Conservation (phyloP, 2,329 filamentous ascomycete species). For the Didymella keratinophila region DNA sequence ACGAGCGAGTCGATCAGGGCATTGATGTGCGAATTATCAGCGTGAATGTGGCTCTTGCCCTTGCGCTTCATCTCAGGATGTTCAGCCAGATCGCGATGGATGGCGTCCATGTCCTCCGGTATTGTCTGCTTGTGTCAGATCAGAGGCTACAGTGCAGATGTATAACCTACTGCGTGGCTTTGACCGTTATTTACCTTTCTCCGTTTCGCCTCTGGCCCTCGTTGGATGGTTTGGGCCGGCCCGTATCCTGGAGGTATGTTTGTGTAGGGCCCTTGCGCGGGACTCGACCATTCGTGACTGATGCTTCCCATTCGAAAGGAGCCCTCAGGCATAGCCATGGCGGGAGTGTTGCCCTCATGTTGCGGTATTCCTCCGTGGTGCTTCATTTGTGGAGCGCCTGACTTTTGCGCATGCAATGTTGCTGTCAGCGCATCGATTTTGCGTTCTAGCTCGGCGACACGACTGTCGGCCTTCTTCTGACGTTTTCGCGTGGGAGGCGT, state of each 20-base stretch:
- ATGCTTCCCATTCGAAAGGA: conserved; percentile 38
- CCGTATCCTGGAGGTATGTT: conserved; percentile 45
- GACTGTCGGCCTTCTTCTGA: conserved; percentile 89
- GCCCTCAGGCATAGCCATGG: conserved; percentile 32
- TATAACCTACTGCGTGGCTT: conserved; percentile 37
- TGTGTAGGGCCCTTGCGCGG: conserved; percentile 27
- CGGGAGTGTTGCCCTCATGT: conserved; percentile 23
- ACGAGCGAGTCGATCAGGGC: conserved; percentile 58
- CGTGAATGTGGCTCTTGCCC: conserved; percentile 37
- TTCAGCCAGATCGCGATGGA: conserved; percentile 48
- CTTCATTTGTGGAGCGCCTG: conserved; percentile 28
- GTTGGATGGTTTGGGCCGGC: conserved; percentile 41
- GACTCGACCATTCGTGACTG: conserved; percentile 42
- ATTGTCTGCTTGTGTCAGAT: conserved; percentile 36
- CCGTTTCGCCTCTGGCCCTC: conserved; percentile 44
- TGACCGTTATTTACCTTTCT: conserved; percentile 40
- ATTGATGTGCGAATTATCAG: conserved; percentile 51
- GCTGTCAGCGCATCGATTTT: conserved; percentile 91
- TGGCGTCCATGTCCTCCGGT: conserved; percentile 50
- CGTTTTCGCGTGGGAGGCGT: conserved; percentile 79
- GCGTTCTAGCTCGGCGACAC: conserved; percentile 88
- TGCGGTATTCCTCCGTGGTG: conserved; percentile 37
- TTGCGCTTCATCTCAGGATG: conserved; percentile 46
- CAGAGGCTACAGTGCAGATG: not conserved
- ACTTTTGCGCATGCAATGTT: conserved; percentile 69